Conservation (phyloP, 2,329 filamentous ascomycete genomes). For the Epichloe gansuensis region DNA sequence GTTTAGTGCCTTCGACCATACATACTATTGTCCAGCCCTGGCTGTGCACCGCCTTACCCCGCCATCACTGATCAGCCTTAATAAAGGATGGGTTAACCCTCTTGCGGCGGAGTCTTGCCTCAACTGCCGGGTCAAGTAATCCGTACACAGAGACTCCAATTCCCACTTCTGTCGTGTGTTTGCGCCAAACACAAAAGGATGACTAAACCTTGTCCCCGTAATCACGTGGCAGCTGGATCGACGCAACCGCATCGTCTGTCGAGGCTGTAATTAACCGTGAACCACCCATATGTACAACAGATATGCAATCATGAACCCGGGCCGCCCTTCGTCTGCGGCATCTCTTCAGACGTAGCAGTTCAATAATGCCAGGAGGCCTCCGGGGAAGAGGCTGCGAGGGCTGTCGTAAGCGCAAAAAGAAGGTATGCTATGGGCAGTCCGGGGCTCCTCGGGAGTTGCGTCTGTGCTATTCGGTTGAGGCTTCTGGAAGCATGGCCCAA, state of each 20-base stretch:
- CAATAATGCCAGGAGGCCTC: constrained; percentile 1
- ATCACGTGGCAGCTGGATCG: constrained; percentile 1
- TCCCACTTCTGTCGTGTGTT: no score
- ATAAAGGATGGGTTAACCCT: no score
- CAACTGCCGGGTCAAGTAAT: no score
- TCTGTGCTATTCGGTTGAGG: background rate
- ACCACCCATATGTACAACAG: background rate
- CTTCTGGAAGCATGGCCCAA: background rate
- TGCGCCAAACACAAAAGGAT: background rate
- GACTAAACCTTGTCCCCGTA: background rate
- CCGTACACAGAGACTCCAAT: no score
- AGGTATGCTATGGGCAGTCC: constrained; percentile 2
- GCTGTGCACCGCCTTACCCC: background rate
- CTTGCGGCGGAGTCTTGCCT: no score
- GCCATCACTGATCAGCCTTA: background rate
- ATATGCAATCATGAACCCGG: background rate
- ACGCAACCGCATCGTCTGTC: background rate
- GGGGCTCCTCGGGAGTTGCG: background rate
- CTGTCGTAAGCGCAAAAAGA: constrained; percentile 6
- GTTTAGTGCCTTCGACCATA: background rate
- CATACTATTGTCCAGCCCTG: background rate
- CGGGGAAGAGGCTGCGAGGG: constrained; percentile 2
- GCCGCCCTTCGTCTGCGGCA: background rate
- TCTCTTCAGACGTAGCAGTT: background rate
- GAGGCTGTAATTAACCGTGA: background rate